Evolutionary conservation across 208 protist genomes (phyloP), one percentile per base, ranked within the genome.

Genomic region (Leishmania mexicana): DNA sequence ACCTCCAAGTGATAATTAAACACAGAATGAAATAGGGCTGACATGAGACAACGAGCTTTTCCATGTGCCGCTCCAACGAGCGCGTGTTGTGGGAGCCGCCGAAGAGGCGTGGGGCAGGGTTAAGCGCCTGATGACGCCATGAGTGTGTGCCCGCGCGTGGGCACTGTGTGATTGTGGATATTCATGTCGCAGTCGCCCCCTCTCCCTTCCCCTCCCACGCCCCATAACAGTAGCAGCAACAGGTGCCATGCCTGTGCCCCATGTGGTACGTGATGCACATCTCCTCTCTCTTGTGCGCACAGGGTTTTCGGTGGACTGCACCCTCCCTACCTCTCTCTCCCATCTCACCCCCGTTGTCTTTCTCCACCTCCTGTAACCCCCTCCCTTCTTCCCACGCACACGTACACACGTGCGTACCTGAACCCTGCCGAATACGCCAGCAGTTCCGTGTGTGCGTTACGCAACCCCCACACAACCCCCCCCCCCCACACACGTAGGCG

Each of bases 401-500:
- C 47, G n/a, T 17, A 74, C 60, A 77, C 45, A 70, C 53, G 28
- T 83, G 31, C 31, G 17, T 42, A 68, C 17, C 17, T 68, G 17
- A 78, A 81, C 31, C 21, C 49, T 60, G 54, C 58, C 38, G n/a
- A 71, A 60, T 24, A 76, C 17, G 28, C 7, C 31, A 76, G 51
- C 45, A 74, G 38, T 60, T 60, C 47, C 15, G 24, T 81, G 42
- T 81, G 28, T 42, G 73, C 45, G 38, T 80, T 75, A 72, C 76
- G 53, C 38, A 57, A 31, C 45, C 71, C 47, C 57, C 19, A 13
- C 40, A 31, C 67, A n/a, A 19, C 3, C 64, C 35, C 2, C 17
- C 53, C 47, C 24, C 28, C 0, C 15, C 24, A 38, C 45, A 38
- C n/a, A 57, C 58, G 21, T 28, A 58, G 6, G 58, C 58, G 58